Percentiles rank a stretch among this genome's conserved stretches.
These are phyloP conservation scores for Cystofilobasidium macerans DNA, from an alignment of 768 basidiomycete genomes.

Conservation along the genomic window DNA sequence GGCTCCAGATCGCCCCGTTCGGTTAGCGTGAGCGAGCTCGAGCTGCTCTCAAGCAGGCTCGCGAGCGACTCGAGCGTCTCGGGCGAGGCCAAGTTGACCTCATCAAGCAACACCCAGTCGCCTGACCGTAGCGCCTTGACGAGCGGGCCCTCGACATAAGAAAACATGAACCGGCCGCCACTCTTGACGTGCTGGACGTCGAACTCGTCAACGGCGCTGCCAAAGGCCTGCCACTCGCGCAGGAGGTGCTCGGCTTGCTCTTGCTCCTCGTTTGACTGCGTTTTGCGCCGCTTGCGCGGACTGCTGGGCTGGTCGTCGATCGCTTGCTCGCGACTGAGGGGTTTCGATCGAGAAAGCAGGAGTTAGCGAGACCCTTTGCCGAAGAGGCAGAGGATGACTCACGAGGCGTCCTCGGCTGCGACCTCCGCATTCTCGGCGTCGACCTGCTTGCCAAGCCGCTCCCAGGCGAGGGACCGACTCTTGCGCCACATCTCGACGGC, in stretches of 20 bases:
- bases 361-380: neutral
- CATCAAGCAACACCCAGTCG: conserved; percentile 90
- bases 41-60: conserved; percentile 70
- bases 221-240: conserved; percentile 54
- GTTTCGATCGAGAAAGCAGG: no score
- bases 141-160: conserved; percentile 92
- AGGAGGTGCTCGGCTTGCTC: conserved; percentile 14
- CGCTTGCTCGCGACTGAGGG: neutral
- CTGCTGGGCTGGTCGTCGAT: neutral
- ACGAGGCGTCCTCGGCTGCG: conserved; percentile 4
- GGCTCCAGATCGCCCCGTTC: conserved; percentile 86
- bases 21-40: conserved; percentile 79
- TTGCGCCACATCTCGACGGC: conserved; percentile 62
- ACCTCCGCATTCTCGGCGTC: conserved; percentile 13
- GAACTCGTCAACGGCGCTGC: conserved; percentile 61
- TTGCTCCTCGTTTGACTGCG: conserved; percentile 9
- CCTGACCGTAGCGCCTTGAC: conserved; percentile 77
- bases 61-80: conserved; percentile 91
- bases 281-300: conserved; percentile 24
- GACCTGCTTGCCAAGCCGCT: conserved; percentile 22
- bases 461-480: conserved; percentile 35
- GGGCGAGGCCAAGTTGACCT: conserved; percentile 85
- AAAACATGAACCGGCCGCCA: conserved; percentile 81
- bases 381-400: neutral
- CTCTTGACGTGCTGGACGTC: conserved; percentile 74